These are phyloP conservation scores for Wallacemonas sp. DNA, from an alignment of 208 protist genomes.

Conservation along the genomic window DNA sequence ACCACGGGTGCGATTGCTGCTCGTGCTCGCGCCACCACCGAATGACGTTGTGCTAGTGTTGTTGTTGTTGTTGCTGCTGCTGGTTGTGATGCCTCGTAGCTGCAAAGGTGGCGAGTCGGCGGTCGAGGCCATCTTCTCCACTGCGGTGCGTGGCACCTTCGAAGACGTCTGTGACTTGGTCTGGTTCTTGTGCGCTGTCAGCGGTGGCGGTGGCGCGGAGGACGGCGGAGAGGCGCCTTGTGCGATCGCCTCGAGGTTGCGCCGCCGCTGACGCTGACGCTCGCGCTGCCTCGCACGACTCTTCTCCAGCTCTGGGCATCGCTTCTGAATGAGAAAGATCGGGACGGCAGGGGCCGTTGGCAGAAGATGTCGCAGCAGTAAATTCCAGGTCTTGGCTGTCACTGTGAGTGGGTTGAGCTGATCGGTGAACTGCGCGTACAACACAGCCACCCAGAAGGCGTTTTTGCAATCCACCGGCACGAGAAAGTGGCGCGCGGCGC, in stretches of 20 bases:
- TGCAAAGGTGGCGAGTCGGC: too few relatives aligned
- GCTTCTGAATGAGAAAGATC: conserved; percentile 63
- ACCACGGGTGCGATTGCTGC: too few relatives aligned
- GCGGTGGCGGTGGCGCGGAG: neutral
- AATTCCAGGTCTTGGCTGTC: conserved; percentile 52
- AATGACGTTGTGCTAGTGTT: too few relatives aligned
- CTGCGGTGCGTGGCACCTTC: too few relatives aligned
- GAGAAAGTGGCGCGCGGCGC: conserved; percentile 43
- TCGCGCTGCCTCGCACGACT: conserved; percentile 7
- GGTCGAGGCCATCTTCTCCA: too few relatives aligned
- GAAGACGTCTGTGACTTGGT: too few relatives aligned
- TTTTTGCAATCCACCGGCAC: conserved; percentile 47
- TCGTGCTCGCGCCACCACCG: too few relatives aligned
- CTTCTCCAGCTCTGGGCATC: conserved; percentile 13
- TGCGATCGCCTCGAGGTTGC: conserved; percentile 11
- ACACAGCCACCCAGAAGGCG: conserved; percentile 80
- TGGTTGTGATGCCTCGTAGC: too few relatives aligned
- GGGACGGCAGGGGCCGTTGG: conserved; percentile 64
- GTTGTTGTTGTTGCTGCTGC: too few relatives aligned
- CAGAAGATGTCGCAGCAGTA: conserved; percentile 62
- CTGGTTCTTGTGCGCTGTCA: neutral
- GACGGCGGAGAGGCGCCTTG: neutral
- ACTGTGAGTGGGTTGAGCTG: conserved; percentile 49
- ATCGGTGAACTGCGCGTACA: conserved; percentile 69
- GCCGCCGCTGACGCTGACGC: neutral